Conservation (phyloP, 768 basidiomycete genomes). For the Amanita polypyramis region DNA sequence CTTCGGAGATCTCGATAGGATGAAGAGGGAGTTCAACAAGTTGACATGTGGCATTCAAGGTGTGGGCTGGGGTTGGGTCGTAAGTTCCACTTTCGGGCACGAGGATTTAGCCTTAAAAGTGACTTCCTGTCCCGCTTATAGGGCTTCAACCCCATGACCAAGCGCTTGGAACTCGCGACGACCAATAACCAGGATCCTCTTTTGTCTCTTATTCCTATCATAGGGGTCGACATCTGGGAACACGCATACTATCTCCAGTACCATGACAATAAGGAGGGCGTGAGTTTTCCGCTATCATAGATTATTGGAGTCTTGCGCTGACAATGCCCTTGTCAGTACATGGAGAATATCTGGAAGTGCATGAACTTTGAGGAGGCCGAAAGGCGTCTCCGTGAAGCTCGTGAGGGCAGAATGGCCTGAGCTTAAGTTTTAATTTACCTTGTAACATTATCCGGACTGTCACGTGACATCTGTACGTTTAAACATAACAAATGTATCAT, state of each 20-base stretch:
- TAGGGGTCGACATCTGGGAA: slow-evolving; percentile 94
- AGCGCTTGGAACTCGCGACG: slow-evolving; percentile 76
- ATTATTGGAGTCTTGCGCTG: neutral
- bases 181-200: slow-evolving; percentile 96
- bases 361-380: slow-evolving; percentile 72
- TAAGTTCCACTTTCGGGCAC: slow-evolving; percentile 28
- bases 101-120: neutral
- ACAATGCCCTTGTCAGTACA: slow-evolving; percentile 34
- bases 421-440: neutral
- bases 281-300: slow-evolving; percentile 29
- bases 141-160: slow-evolving; percentile 60
- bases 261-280: slow-evolving; percentile 87
- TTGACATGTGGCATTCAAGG: slow-evolving; percentile 83
- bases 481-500: no score
- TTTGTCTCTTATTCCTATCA: slow-evolving; percentile 63
- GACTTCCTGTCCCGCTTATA: slow-evolving; percentile 17
- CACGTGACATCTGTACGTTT: no score
- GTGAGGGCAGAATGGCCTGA: neutral
- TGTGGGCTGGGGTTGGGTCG: slow-evolving; percentile 95
- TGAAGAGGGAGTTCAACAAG: slow-evolving; percentile 79
- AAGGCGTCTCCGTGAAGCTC: slow-evolving; percentile 42
- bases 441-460: no score
- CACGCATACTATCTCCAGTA: slow-evolving; percentile 96
- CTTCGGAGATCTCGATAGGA: slow-evolving; percentile 61
- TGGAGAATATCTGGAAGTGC: slow-evolving; percentile 67